phyloP scores from a whole-genome alignment of 352 stramenopile genomes.

The Globisporangium polare region DNA sequence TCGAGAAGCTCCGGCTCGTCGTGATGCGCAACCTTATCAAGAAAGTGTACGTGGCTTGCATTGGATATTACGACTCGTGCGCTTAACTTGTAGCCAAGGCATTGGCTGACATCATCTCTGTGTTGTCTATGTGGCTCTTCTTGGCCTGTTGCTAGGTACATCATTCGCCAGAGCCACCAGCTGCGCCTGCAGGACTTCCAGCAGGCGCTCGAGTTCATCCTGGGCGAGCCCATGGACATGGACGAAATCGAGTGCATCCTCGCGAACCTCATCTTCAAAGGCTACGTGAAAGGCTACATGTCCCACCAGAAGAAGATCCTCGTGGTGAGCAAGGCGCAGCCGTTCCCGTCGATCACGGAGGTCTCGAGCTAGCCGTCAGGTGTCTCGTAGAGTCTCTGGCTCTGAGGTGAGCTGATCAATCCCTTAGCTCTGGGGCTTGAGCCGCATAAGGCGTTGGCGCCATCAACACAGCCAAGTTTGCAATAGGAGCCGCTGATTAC shows the following conservation, averaged over 20 bases:
- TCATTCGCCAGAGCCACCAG: slow-evolving; percentile 86
- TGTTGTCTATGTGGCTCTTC: background rate
- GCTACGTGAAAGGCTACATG: slow-evolving; percentile 96
- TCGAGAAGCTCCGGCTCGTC: slow-evolving; percentile 95
- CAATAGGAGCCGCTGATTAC: slow-evolving; percentile 10
- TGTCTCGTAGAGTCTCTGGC: no score
- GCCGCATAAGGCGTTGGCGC: background rate
- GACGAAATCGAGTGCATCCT: slow-evolving; percentile 97
- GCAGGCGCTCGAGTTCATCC: slow-evolving; percentile 80
- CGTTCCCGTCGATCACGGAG: slow-evolving; percentile 88
- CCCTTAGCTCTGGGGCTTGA: background rate
- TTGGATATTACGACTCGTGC: background rate
- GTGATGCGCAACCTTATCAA: slow-evolving; percentile 96
- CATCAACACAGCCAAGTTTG: background rate
- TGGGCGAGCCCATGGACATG: slow-evolving; percentile 87
- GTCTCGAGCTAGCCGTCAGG: slow-evolving; percentile 51
- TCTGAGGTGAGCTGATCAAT: no score
- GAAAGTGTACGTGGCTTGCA: slow-evolving; percentile 83
- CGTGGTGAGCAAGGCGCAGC: slow-evolving; percentile 93
- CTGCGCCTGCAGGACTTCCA: slow-evolving; percentile 90
- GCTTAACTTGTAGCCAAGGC: background rate
- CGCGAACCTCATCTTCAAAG: slow-evolving; percentile 96
- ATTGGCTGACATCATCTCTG: background rate
- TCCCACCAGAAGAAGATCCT: slow-evolving; percentile 95
- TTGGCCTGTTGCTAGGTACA: slow-evolving; percentile 38